Conservation (phyloP, 768 basidiomycete genomes). For the Suillus subaureus region DNA sequence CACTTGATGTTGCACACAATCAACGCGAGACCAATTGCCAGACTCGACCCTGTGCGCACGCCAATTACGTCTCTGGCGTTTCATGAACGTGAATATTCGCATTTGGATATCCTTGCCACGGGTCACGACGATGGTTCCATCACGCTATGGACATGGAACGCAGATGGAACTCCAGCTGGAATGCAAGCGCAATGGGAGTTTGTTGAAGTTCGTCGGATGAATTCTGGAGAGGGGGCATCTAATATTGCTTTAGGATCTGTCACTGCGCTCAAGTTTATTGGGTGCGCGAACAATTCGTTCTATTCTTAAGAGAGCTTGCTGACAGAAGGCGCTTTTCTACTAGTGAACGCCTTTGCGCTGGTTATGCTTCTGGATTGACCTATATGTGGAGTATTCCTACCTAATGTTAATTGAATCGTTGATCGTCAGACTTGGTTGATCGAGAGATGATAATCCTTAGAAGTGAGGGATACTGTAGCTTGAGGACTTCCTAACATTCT, state of each 20-base stretch:
- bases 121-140: slow-evolving; percentile 78
- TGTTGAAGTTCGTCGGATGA: slow-evolving; percentile 66
- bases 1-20: slow-evolving; percentile 82
- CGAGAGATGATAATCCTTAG: not conserved
- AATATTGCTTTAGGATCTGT: slow-evolving; percentile 55
- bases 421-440: no score
- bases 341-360: slow-evolving; percentile 36
- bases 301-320: slow-evolving; percentile 35
- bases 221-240: slow-evolving; percentile 44
- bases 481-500: not conserved
- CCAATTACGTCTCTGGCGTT: slow-evolving; percentile 80
- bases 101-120: slow-evolving; percentile 76
- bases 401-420: not conserved
- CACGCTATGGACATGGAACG: slow-evolving; percentile 81
- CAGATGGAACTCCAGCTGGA: slow-evolving; percentile 69
- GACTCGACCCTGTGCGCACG: slow-evolving; percentile 53
- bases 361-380: slow-evolving; percentile 8
- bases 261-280: slow-evolving; percentile 80
- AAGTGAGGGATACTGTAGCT: not conserved
- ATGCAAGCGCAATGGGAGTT: slow-evolving; percentile 78
- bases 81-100: slow-evolving; percentile 86
- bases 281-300: slow-evolving; percentile 46
- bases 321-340: slow-evolving; percentile 57
- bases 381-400: slow-evolving; percentile 10
- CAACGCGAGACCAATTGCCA: slow-evolving; percentile 79